Evolutionary conservation across 352 stramenopile genomes (phyloP), one percentile per base, ranked within the genome.

Genomic region (Globisporangium irregulare): DNA sequence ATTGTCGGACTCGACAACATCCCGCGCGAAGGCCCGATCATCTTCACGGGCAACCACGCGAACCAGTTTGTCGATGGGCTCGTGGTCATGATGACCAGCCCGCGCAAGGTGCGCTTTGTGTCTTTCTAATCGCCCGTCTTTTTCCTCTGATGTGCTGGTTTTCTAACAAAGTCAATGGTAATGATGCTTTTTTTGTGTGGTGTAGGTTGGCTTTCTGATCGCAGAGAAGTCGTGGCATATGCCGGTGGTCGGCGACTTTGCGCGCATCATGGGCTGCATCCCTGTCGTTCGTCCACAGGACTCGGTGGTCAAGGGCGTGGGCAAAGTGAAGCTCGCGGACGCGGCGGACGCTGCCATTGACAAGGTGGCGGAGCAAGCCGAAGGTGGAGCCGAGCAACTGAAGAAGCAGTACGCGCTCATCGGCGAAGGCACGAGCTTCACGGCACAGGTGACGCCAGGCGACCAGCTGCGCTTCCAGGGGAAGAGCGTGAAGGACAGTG

Each of bases 61-160:
- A 99, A 99, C 80, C 97, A 99, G 78, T 99, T 99, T 72, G 96
- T 99, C 43, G 97, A 99, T 76, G 97, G 87, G 4, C 80, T 99
- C 41, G 94, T 98, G 64, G 94, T 99, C 62, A 97, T 96, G 77
- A 97, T 97, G 79, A 98, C 88, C 0, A 98, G 85, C 63, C 86
- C 93, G 32, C 92, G 97, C 59, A 98, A 98, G 69, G 92, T 92
- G 32, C 9, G 51, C 7, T 22, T 24, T 54, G 8, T 34, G 24
- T 38, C 12, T n/a, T 55, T 22, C 8, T 18, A 46, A 53, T 22
- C 43, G 18, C 10, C 43, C 15, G 15, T 7, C 18, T 7, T 67
- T 34, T 1, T 29, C 0, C 1, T 62, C 36, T 57, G 8, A 25
- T 32, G 32, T 34, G 8, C 7, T 54, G 43, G 22, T 12, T 24